These are phyloP conservation scores for Aspergillus terreus DNA, from an alignment of 2,329 filamentous ascomycete genomes.

Conservation along the genomic window DNA sequence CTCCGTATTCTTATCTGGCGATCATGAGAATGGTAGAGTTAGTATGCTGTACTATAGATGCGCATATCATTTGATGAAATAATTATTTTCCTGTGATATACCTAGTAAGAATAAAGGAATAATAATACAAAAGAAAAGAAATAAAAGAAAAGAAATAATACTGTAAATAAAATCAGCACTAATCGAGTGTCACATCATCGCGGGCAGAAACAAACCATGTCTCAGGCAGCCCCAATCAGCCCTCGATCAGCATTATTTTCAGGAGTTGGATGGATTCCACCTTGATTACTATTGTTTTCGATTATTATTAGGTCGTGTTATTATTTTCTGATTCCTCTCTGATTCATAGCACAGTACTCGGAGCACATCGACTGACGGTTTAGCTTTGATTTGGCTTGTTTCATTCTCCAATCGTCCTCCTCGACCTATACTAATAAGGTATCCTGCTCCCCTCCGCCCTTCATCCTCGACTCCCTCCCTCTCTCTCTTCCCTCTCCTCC, in stretches of 20 bases:
- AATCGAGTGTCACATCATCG: slow-evolving; percentile 20
- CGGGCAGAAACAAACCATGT: slow-evolving; percentile 31
- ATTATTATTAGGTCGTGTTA: not conserved
- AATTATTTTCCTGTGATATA: no score
- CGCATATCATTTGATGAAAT: no score
- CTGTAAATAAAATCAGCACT: not conserved
- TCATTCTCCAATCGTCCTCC: slow-evolving; percentile 1
- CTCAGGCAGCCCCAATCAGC: slow-evolving; percentile 26
- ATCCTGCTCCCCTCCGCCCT: not conserved
- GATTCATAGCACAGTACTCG: not conserved
- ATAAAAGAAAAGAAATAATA: not conserved
- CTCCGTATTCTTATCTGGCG: no score
- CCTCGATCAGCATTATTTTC: slow-evolving; percentile 13
- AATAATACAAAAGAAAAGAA: not conserved
- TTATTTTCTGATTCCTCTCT: not conserved
- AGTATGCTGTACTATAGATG: no score
- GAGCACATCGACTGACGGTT: not conserved
- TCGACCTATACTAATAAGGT: not conserved
- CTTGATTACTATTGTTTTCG: not conserved
- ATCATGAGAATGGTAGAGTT: no score
- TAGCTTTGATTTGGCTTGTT: not conserved
- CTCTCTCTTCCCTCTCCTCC: slow-evolving; percentile 4
- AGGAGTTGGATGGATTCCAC: slow-evolving; percentile 11
- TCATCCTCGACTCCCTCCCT: slow-evolving; percentile 11
- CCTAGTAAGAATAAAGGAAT: no score